These are phyloP conservation scores for Puccinia triticina DNA, from an alignment of 1,284 basidiomycete species.

Conservation along the genomic window DNA sequence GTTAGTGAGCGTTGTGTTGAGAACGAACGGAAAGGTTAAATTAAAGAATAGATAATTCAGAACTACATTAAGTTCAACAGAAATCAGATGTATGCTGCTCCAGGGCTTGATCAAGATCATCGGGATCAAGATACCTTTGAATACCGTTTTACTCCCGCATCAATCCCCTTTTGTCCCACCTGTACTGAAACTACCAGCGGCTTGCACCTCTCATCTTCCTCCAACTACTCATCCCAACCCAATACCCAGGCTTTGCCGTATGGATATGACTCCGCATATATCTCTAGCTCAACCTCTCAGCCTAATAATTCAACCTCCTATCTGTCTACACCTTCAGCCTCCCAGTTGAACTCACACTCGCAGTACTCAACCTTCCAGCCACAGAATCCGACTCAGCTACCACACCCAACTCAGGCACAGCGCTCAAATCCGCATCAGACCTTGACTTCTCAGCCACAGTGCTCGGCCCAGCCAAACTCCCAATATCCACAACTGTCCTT, in stretches of 20 bases:
- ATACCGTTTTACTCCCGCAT: neutral
- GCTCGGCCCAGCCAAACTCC: neutral
- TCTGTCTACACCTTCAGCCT: neutral
- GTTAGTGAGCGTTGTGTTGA: no score
- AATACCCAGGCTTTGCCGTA: neutral
- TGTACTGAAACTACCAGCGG: neutral
- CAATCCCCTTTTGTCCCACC: conserved; percentile 11
- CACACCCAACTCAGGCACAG: no score
- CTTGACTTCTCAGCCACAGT: no score
- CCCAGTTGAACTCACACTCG: neutral
- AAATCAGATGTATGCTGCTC: conserved; percentile 8
- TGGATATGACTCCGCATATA: neutral
- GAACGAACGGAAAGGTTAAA: no score
- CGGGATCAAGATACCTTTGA: neutral
- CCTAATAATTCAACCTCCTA: neutral
- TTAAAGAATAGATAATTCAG: no score
- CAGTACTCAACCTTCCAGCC: neutral
- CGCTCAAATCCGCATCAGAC: no score
- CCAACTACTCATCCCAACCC: neutral
- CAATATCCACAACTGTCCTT: neutral
- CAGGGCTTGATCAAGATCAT: neutral
- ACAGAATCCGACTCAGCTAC: neutral
- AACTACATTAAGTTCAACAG: no score
- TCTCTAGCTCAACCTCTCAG: neutral
- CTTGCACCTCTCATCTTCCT: neutral